Evolutionary conservation across 1,284 basidiomycete species (phyloP).

Genomic region (Trichosporon sp.): DNA sequence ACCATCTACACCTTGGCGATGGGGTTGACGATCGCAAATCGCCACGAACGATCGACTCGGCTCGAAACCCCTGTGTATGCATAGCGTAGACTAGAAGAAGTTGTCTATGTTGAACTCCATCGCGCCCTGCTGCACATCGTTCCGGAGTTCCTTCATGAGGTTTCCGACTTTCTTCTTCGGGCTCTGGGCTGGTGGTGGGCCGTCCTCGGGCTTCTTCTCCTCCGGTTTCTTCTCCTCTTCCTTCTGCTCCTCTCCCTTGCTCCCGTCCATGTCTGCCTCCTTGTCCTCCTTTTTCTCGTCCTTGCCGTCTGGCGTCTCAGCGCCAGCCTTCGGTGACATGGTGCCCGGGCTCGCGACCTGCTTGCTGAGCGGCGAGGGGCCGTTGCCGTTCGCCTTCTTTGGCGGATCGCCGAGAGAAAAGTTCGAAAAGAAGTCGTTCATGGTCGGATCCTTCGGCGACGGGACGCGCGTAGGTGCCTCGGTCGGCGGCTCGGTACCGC

Average conservation of each 20-base stretch:
- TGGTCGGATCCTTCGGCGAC: neutral
- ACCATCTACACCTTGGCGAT: too few relatives aligned
- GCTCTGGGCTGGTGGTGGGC: neutral
- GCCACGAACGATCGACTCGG: too few relatives aligned
- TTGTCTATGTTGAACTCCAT: constrained; percentile 56
- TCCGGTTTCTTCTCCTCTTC: neutral
- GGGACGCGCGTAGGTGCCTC: constrained; percentile 61
- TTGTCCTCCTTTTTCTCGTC: neutral
- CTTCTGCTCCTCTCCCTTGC: neutral
- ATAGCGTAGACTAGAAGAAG: constrained; percentile 46
- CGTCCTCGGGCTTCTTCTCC: neutral
- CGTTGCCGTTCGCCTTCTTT: constrained; percentile 18
- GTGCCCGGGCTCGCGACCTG: constrained; percentile 17
- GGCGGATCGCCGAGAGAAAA: constrained; percentile 13
- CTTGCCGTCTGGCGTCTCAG: neutral
- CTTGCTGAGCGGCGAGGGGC: neutral
- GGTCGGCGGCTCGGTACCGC: constrained; percentile 63
- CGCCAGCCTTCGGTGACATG: neutral
- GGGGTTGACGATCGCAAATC: too few relatives aligned
- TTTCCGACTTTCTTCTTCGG: constrained; percentile 59
- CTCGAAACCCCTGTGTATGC: too few relatives aligned
- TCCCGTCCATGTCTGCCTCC: neutral
- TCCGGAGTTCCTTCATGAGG: constrained; percentile 62
- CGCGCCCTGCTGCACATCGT: constrained; percentile 54
- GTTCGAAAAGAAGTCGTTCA: constrained; percentile 21